Conservation (phyloP, 768 basidiomycete genomes). For the Psilocybe subaeruginosa region DNA sequence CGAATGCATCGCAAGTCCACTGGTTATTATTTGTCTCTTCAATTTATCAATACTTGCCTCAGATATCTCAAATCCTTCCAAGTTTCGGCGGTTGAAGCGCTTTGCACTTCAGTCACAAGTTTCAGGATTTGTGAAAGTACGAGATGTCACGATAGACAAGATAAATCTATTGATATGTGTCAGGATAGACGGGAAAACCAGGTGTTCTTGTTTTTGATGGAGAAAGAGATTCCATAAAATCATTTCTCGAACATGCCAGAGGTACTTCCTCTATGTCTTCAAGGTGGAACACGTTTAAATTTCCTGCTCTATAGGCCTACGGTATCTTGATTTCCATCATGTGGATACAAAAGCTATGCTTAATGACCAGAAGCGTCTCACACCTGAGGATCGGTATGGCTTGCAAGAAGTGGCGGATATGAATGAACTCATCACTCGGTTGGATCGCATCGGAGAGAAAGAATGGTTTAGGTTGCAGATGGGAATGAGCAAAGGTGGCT, state of each 20-base stretch:
- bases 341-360: constrained; percentile 36
- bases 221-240: constrained; percentile 32
- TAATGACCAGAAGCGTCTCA: constrained; percentile 11
- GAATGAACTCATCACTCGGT: constrained; percentile 32
- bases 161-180: not conserved
- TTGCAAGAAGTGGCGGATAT: constrained; percentile 40
- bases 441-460: constrained; percentile 36
- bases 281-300: not conserved
- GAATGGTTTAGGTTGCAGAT: constrained; percentile 41
- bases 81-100: constrained; percentile 44
- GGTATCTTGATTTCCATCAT: constrained; percentile 48
- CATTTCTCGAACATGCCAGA: constrained; percentile 40
- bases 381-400: constrained; percentile 31
- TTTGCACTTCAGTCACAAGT: constrained; percentile 37
- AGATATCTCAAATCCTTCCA: constrained; percentile 44
- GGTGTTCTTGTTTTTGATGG: constrained; percentile 48
- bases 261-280: constrained; percentile 25
- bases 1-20: constrained; percentile 44
- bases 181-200: constrained; percentile 39
- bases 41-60: not conserved
- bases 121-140: constrained; percentile 45
- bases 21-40: not conserved
- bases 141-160: not conserved
- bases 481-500: constrained; percentile 33
- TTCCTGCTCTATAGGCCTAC: constrained; percentile 29